Conservation (phyloP, 805 yeast genomes). For the Zygotorulaspora sp. region DNA sequence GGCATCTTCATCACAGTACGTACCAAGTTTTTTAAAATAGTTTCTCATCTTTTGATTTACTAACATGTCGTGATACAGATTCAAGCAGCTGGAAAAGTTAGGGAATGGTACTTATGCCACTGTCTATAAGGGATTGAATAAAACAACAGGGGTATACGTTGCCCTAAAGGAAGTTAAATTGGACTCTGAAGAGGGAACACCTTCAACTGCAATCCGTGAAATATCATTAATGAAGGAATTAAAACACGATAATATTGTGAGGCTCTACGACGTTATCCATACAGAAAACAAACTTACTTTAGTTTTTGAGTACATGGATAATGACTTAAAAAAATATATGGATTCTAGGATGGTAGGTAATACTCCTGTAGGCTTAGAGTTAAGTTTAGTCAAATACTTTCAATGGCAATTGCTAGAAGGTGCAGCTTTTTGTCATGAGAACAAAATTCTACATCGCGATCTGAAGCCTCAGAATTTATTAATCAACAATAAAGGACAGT, state of each 20-base stretch:
- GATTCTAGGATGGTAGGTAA: slow-evolving; percentile 49
- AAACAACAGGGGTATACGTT: slow-evolving; percentile 87
- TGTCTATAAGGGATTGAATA: slow-evolving; percentile 92
- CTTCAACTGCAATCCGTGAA: slow-evolving; percentile 96
- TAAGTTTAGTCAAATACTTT: slow-evolving; percentile 74
- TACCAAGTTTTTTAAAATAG: slow-evolving; percentile 2
- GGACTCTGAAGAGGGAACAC: slow-evolving; percentile 98
- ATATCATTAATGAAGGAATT: slow-evolving; percentile 90
- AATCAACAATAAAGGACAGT: slow-evolving; percentile 91
- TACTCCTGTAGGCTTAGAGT: slow-evolving; percentile 36
- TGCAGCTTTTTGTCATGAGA: slow-evolving; percentile 88
- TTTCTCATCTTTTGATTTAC: not conserved
- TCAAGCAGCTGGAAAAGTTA: slow-evolving; percentile 36
- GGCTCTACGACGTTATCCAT: slow-evolving; percentile 90
- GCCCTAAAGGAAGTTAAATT: slow-evolving; percentile 92
- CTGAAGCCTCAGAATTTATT: slow-evolving; percentile 93
- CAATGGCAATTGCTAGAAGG: slow-evolving; percentile 91
- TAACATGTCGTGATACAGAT: slow-evolving; percentile 20
- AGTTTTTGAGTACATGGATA: slow-evolving; percentile 89
- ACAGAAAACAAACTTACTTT: slow-evolving; percentile 91
- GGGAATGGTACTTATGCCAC: slow-evolving; percentile 89
- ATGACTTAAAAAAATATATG: slow-evolving; percentile 95
- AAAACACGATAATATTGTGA: slow-evolving; percentile 88
- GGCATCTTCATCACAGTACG: slow-evolving; percentile 33
- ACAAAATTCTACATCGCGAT: slow-evolving; percentile 91